Base-by-base conservation (phyloP, 2,329 filamentous ascomycete genomes). In the Penicillium palitans region DNA sequence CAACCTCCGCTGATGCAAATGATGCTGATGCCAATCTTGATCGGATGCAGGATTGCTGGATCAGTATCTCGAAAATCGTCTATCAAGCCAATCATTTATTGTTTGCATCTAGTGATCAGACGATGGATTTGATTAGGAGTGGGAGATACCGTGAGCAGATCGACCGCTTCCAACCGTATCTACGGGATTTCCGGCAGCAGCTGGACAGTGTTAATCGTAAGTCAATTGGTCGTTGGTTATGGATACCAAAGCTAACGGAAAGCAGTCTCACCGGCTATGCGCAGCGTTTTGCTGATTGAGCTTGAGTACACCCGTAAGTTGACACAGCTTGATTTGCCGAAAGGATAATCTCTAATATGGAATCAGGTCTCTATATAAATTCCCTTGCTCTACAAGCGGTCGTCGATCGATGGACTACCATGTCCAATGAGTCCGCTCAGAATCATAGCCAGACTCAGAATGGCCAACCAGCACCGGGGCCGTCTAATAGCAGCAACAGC, bases 351-450 rank as follows among this genome's bases (percentile, higher is more conserved):
- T n/a, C 60, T 67, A 52, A 68, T 57, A 41, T 41, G 17, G 15
- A 59, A 37, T 17, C 59, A 75, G 78, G 78, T 15, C 64, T 97
- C 51, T 98, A 98, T 71, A 85, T 97, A 78, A 97, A 98, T 74
- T 96, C 93, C 0, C 81, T 99, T 2, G 93, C 93, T 2, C 80
- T 99, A 2, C 95, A 99, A 76, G 95, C 95, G 24, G 92, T 98
- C 4, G 91, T 98, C 6, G 93, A 97, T 75, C 86, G 93, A 60
- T 96, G 91, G 76, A 93, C 91, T 7, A 92, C 84, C 60, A 89
- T 93, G 70, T 76, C 76, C 10, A 76, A 74, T 52, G 72, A 77
- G 57, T 70, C 76, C 66, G 58, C 70, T 6, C 70, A 74, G 59
- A 63, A 63, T 13, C 68, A 74, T 21, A 62, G 60, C 5, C 70